Conservation (phyloP, 495 filamentous ascomycete genomes). For the Aspergillus ellipticus region DNA sequence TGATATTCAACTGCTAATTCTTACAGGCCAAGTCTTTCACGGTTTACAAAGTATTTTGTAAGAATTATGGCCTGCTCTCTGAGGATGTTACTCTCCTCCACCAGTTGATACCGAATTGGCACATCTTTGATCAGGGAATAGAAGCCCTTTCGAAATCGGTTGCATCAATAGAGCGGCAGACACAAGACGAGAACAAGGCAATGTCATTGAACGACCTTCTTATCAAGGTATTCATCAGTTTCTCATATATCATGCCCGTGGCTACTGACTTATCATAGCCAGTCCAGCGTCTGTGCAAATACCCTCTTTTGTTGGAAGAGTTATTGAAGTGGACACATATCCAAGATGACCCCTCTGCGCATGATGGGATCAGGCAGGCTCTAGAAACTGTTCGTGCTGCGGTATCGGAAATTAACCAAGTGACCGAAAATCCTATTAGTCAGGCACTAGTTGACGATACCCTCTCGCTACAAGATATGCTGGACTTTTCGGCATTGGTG, state of each 20-base stretch:
- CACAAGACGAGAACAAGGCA: slow-evolving; percentile 63
- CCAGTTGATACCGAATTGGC: slow-evolving; percentile 70
- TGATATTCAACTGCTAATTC: slow-evolving; percentile 2
- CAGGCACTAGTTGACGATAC: slow-evolving; percentile 49
- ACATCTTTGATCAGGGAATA: slow-evolving; percentile 77
- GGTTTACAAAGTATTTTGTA: slow-evolving; percentile 82
- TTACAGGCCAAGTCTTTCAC: slow-evolving; percentile 74
- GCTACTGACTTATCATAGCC: slow-evolving; percentile 54
- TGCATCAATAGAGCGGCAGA: slow-evolving; percentile 62
- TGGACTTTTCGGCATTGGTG: slow-evolving; percentile 71
- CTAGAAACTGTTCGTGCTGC: slow-evolving; percentile 67
- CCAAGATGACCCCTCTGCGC: slow-evolving; percentile 74
- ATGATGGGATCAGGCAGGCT: slow-evolving; percentile 72
- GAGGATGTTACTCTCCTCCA: slow-evolving; percentile 70
- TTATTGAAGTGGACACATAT: slow-evolving; percentile 77
- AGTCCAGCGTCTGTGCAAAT: slow-evolving; percentile 89
- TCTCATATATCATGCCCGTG: neutral
- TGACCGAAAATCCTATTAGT: slow-evolving; percentile 47
- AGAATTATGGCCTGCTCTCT: slow-evolving; percentile 78
- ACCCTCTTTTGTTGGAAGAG: slow-evolving; percentile 82
- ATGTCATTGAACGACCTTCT: slow-evolving; percentile 81
- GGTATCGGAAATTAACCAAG: slow-evolving; percentile 72
- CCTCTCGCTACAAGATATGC: slow-evolving; percentile 48
- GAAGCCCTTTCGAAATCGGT: slow-evolving; percentile 79
- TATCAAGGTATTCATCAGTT: slow-evolving; percentile 66